These are phyloP conservation scores for Colletotrichum sp. DNA, from an alignment of 2,329 filamentous ascomycete genomes.

Conservation along the genomic window DNA sequence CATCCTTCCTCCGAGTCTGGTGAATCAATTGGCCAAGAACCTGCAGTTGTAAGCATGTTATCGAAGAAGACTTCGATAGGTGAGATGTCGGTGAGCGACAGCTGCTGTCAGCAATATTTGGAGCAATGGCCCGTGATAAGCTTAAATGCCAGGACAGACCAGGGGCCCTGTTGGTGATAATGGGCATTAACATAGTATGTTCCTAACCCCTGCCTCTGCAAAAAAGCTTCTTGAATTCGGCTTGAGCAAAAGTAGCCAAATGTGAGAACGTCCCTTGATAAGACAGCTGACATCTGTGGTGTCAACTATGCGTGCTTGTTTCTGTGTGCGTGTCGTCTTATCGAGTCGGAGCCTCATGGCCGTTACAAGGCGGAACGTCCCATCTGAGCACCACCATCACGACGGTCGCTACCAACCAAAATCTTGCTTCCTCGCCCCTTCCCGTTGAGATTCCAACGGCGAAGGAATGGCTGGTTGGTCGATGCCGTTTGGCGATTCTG, in stretches of 20 bases:
- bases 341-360: background rate
- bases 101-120: background rate
- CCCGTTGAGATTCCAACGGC: background rate
- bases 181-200: background rate
- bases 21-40: background rate
- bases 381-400: background rate
- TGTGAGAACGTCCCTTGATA: background rate
- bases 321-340: background rate
- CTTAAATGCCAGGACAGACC: background rate
- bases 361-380: background rate
- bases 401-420: background rate
- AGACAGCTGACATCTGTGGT: background rate
- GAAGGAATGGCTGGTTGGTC: background rate
- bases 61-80: background rate
- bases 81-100: background rate
- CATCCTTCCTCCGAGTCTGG: background rate
- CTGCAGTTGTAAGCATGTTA: background rate
- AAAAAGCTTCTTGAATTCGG: background rate
- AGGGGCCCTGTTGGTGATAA: background rate
- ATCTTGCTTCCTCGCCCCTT: background rate
- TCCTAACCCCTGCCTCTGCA: background rate
- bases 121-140: conserved; percentile 3
- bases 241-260: background rate
- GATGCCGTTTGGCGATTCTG: background rate
- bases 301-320: background rate